These are phyloP conservation scores for Psidium guajava DNA, from an alignment of 345 rosid genomes.

Conservation along the genomic window DNA sequence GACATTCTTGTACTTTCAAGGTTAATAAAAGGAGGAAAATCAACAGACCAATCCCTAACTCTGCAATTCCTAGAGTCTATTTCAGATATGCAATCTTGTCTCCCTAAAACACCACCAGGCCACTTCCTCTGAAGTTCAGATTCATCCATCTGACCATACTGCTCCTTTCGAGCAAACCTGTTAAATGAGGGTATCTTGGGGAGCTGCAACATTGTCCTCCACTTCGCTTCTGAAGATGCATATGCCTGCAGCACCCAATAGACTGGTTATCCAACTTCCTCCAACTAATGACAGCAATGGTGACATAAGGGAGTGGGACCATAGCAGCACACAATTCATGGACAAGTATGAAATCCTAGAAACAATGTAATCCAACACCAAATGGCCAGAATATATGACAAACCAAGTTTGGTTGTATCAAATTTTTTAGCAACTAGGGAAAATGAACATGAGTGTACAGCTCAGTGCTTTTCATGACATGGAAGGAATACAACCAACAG, in stretches of 20 bases:
- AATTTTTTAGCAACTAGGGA: neutral
- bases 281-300: neutral
- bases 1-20: constrained; percentile 62
- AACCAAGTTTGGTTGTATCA: neutral
- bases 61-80: constrained; percentile 99
- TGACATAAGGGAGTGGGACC: neutral
- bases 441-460: neutral
- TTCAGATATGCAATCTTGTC: constrained; percentile 95
- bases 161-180: constrained; percentile 93
- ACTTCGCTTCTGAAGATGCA: constrained; percentile 63
- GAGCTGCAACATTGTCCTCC: constrained; percentile 53
- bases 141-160: constrained; percentile 74
- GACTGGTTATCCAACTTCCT: neutral
- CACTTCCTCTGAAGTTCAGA: constrained; percentile 62
- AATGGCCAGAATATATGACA: neutral
- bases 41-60: constrained; percentile 96
- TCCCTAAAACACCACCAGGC: constrained; percentile 76
- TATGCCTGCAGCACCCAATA: constrained; percentile 53
- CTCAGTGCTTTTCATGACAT: no score
- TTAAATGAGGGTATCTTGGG: constrained; percentile 99
- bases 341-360: neutral
- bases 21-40: constrained; percentile 79
- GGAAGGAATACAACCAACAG: neutral
- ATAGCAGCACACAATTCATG: neutral
- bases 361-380: neutral